Conservation (phyloP, 2,329 filamentous ascomycete species). For the Thielaviopsis ethacetica region DNA sequence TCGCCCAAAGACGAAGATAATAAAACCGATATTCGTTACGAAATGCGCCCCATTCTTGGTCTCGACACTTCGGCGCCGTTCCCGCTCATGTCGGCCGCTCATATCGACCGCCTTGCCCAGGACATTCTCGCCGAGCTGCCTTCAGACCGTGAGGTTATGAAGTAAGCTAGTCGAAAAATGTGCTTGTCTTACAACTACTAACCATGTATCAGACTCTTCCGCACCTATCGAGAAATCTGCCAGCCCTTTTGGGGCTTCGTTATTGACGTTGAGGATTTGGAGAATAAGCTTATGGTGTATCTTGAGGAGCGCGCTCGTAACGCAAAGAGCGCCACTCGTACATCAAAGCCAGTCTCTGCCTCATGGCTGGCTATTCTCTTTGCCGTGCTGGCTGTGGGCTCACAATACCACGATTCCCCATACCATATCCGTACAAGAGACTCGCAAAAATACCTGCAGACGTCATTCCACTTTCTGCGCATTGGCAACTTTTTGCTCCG, state of each 20-base stretch:
- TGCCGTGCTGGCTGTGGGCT: constrained; percentile 46
- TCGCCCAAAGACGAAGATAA: constrained; percentile 34
- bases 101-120: constrained; percentile 41
- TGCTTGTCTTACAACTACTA: not conserved
- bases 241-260: constrained; percentile 55
- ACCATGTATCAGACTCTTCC: constrained; percentile 33
- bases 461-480: constrained; percentile 48
- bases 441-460: constrained; percentile 45
- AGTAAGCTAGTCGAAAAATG: constrained; percentile 27
- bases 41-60: constrained; percentile 50
- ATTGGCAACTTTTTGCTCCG: constrained; percentile 47
- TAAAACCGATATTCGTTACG: constrained; percentile 41
- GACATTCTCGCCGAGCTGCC: constrained; percentile 47
- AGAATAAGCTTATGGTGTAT: constrained; percentile 47
- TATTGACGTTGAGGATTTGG: constrained; percentile 48
- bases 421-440: constrained; percentile 44
- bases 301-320: constrained; percentile 46
- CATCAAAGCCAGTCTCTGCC: constrained; percentile 37
- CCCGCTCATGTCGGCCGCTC: constrained; percentile 47
- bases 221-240: constrained; percentile 49
- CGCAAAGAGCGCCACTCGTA: constrained; percentile 28
- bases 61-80: constrained; percentile 51
- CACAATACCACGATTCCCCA: constrained; percentile 48
- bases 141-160: constrained; percentile 49
- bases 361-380: constrained; percentile 53